These are phyloP conservation scores for Paramecium tetraurelia DNA, from an alignment of 73 alveolate genomes.

Conservation along the genomic window DNA sequence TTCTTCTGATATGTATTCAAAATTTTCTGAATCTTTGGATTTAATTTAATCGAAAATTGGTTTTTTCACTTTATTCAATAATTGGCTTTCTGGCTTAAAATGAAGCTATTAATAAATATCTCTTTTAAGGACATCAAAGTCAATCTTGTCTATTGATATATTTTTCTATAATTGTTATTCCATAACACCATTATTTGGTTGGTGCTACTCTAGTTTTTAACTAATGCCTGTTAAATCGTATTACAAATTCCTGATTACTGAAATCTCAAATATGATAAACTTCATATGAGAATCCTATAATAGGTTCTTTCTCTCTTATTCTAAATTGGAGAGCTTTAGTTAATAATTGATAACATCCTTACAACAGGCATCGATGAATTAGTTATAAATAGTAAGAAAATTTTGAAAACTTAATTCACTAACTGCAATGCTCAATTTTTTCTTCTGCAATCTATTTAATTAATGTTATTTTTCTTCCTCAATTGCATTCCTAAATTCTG, in stretches of 20 bases:
- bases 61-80: background rate
- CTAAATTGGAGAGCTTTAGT: background rate
- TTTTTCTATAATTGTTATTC: background rate
- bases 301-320: background rate
- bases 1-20: background rate
- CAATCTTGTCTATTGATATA: background rate
- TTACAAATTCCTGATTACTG: background rate
- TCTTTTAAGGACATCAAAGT: background rate
- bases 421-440: background rate
- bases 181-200: background rate
- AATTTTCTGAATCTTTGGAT: background rate
- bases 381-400: background rate
- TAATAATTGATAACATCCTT: background rate
- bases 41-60: background rate
- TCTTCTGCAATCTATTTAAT: background rate
- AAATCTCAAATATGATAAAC: background rate
- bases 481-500: background rate
- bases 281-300: background rate
- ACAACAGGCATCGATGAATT: background rate
- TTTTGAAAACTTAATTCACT: background rate
- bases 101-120: background rate
- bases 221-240: background rate
- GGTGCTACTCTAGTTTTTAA: background rate
- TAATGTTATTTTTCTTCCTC: background rate
- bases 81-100: background rate